Base-by-base conservation (phyloP, 75 land plant genomes). In the Isoetes taiwanensis region DNA sequence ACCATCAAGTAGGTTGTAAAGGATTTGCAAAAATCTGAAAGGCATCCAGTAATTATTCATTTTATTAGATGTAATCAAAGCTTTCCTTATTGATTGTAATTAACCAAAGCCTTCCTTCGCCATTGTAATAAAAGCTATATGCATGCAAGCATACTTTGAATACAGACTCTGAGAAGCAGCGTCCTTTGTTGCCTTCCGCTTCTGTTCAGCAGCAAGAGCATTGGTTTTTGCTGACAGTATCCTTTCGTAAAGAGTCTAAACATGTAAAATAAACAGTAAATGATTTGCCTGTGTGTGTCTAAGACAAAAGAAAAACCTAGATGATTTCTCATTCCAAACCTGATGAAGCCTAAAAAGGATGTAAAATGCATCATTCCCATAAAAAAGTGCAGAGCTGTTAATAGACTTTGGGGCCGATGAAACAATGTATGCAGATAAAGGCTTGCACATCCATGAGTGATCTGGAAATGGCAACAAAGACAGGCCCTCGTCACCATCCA, bases 261-360 rank as follows among this genome's bases (percentile, higher is more conserved):
- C 56, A 63, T 53, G 25, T 1, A 63, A 23, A 31, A 41, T 41
- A 26, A 21, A 6, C 12, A 21, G 39, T 10, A 32, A 28, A 46
- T 16, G 38, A 57, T 57, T 26, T 29, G n/a, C 38, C 25, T 33
- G 28, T 34, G 34, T 12, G 0, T 24, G 54, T 14, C 12, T 48
- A 46, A n/a, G 25, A 11, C 26, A 41, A 57, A 25, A 55, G 27
- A 17, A 11, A 31, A 62, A 19, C 2, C 24, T 19, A 27, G 9
- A 6, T 17, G 24, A 11, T 0, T 17, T 19, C n/a, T 14, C 25
- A 21, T 50, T 10, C 4, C 64, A 39, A 61, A 76, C 88, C 72
- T 83, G 95, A 59, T 88, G 90, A 54, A 88, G 83, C 71, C 95
- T 81, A 42, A 81, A 84, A 31, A 88, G 80, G 48, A 88, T 74